These are phyloP conservation scores for Fusarium sp. DNA, from an alignment of 2,329 filamentous ascomycete genomes.

Conservation along the genomic window DNA sequence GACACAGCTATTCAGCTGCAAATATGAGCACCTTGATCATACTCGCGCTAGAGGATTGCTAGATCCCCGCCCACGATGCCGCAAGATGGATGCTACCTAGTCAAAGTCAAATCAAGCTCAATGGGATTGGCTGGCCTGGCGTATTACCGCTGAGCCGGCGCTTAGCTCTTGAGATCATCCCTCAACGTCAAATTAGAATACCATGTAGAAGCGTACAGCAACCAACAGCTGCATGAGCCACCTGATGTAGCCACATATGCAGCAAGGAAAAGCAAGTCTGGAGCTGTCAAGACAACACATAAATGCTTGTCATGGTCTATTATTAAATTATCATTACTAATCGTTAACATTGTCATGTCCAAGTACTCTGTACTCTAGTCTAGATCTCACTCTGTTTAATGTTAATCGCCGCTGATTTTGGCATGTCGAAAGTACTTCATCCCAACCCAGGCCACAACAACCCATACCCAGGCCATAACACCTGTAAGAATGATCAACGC, in stretches of 20 bases:
- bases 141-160: slow-evolving; percentile 34
- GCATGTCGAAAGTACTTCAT: slow-evolving; percentile 99
- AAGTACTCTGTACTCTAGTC: not conserved
- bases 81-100: slow-evolving; percentile 17
- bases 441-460: slow-evolving; percentile 94
- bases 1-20: not conserved
- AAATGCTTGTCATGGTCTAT: not conserved
- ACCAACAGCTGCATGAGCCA: slow-evolving; percentile 14
- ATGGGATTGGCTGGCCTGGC: slow-evolving; percentile 26
- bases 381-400: slow-evolving; percentile 12
- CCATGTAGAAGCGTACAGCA: slow-evolving; percentile 1
- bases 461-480: slow-evolving; percentile 99
- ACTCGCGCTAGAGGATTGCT: slow-evolving; percentile 28
- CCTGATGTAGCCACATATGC: not conserved
- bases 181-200: slow-evolving; percentile 8
- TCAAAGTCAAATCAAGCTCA: not conserved
- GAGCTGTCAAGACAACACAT: not conserved
- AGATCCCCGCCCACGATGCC: slow-evolving; percentile 19
- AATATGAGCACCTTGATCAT: slow-evolving; percentile 19
- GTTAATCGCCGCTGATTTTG: slow-evolving; percentile 78
- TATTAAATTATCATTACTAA: slow-evolving; percentile 24
- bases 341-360: slow-evolving; percentile 14
- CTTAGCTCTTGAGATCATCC: slow-evolving; percentile 23
- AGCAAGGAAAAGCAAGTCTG: not conserved
- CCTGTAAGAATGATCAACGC: slow-evolving; percentile 91